phyloP scores from a whole-genome alignment of 1,284 basidiomycete species.

The Melampsora larici-populina region DNA sequence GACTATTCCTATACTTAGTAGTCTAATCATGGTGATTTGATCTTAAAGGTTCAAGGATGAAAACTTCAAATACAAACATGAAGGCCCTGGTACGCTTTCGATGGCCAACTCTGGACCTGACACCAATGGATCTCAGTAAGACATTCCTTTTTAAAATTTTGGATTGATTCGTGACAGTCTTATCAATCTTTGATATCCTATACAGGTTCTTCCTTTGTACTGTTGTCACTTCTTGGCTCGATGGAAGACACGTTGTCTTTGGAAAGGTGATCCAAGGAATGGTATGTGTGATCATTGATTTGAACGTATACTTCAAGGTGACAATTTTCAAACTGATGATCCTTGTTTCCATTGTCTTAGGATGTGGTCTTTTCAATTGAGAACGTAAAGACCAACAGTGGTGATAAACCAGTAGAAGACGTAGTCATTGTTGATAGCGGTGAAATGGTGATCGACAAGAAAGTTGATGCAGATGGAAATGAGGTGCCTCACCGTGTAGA shows the following conservation, averaged over 20 bases:
- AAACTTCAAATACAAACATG: constrained; percentile 42
- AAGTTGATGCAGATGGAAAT: constrained; percentile 35
- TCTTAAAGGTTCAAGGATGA: constrained; percentile 31
- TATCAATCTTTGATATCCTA: not conserved
- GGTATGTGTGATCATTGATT: constrained; percentile 12
- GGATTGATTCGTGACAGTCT: not conserved
- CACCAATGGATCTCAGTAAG: constrained; percentile 41
- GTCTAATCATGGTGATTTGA: not conserved
- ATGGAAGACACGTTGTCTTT: constrained; percentile 39
- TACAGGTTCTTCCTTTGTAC: constrained; percentile 39
- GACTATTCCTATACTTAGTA: too few species aligned
- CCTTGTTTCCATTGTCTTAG: constrained; percentile 1
- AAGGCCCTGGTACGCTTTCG: constrained; percentile 34
- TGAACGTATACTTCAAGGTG: not conserved
- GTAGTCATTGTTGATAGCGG: constrained; percentile 23
- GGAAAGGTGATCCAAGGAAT: constrained; percentile 38
- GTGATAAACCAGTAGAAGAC: constrained; percentile 22
- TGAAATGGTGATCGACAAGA: constrained; percentile 15
- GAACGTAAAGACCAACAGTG: not conserved
- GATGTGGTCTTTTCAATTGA: constrained; percentile 38
- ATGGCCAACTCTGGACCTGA: constrained; percentile 40
- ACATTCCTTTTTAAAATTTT: not conserved
- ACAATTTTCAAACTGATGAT: not conserved
- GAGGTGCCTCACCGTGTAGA: constrained; percentile 42
- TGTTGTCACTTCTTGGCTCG: constrained; percentile 36